Percentiles rank a stretch among this genome's conserved stretches.
phyloP scores from a whole-genome alignment of 352 stramenopile species.

The Achlya hypogyna region DNA sequence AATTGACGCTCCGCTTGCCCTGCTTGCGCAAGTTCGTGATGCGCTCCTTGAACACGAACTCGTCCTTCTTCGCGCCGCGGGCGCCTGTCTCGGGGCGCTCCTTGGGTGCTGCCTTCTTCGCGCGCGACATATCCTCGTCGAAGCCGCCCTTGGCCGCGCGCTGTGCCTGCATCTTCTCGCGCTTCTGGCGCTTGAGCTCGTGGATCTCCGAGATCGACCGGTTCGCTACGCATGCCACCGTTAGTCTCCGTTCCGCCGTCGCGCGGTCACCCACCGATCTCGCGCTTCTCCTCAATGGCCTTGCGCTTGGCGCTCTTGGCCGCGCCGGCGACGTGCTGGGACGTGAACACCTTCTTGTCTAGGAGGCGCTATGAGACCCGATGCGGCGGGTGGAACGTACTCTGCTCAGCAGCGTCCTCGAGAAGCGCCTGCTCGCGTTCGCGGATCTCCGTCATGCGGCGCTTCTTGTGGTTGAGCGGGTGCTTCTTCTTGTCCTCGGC shows the following conservation, averaged over 20 bases:
- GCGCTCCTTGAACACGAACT: conserved; percentile 86
- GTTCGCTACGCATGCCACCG: conserved; percentile 28
- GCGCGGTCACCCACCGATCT: conserved; percentile 21
- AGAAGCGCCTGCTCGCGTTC: conserved; percentile 77
- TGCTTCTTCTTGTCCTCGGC: conserved; percentile 61
- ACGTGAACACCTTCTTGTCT: conserved; percentile 64
- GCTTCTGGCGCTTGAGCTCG: conserved; percentile 70
- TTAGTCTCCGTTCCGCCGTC: neutral
- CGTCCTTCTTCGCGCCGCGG: conserved; percentile 27
- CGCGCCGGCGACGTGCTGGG: conserved; percentile 61
- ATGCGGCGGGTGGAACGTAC: no score
- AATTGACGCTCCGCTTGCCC: conserved; percentile 70
- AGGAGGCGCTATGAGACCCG: neutral
- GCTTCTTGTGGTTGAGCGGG: conserved; percentile 83
- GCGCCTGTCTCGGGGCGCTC: conserved; percentile 25
- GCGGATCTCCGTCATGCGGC: conserved; percentile 70
- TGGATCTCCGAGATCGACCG: conserved; percentile 74
- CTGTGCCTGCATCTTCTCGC: conserved; percentile 41
- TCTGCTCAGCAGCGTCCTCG: conserved; percentile 45
- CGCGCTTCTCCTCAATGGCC: conserved; percentile 37
- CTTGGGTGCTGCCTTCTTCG: conserved; percentile 29
- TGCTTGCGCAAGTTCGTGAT: conserved; percentile 87
- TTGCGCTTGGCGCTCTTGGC: conserved; percentile 80
- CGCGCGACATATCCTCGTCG: conserved; percentile 59
- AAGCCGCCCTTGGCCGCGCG: conserved; percentile 47